phyloP scores from a whole-genome alignment of 805 yeast genomes.

The Lipomyces sp. region DNA sequence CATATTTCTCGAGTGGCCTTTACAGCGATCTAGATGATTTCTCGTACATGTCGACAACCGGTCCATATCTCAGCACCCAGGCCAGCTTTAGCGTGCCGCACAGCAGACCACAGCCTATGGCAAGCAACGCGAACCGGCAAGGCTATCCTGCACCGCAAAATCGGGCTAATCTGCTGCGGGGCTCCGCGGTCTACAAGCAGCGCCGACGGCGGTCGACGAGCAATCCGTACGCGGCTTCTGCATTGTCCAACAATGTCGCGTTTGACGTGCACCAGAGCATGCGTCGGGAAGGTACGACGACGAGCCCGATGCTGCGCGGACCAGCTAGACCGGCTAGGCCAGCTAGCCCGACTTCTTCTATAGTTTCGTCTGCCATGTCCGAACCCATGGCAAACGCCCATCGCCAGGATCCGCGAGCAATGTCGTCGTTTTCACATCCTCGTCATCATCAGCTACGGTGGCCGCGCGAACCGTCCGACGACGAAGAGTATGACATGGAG shows the following conservation, averaged over 20 bases:
- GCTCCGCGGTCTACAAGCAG: conserved; percentile 25
- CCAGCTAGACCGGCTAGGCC: too few species aligned
- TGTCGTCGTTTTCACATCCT: neutral
- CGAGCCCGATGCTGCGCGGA: too few species aligned
- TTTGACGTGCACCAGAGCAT: neutral
- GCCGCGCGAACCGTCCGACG: conserved; percentile 1
- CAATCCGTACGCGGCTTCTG: neutral
- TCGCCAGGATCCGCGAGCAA: neutral
- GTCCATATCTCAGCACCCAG: too few species aligned
- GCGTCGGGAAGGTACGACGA: too few species aligned
- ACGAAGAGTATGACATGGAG: conserved; percentile 13
- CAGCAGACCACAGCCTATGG: too few species aligned
- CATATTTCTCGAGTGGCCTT: too few species aligned
- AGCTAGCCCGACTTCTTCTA: too few species aligned
- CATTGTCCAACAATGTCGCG: neutral
- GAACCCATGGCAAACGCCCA: too few species aligned
- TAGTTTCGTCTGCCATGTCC: too few species aligned
- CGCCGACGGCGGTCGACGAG: conserved; percentile 18
- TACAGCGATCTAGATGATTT: too few species aligned
- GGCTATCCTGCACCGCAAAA: neutral
- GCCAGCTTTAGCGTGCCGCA: too few species aligned
- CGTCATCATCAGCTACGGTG: neutral
- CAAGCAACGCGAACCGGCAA: neutral
- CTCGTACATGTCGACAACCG: too few species aligned
- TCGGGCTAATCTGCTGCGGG: conserved; percentile 6